Evolutionary conservation across 257 asterid genomes (phyloP).

Genomic region (Cordia subcordata): DNA sequence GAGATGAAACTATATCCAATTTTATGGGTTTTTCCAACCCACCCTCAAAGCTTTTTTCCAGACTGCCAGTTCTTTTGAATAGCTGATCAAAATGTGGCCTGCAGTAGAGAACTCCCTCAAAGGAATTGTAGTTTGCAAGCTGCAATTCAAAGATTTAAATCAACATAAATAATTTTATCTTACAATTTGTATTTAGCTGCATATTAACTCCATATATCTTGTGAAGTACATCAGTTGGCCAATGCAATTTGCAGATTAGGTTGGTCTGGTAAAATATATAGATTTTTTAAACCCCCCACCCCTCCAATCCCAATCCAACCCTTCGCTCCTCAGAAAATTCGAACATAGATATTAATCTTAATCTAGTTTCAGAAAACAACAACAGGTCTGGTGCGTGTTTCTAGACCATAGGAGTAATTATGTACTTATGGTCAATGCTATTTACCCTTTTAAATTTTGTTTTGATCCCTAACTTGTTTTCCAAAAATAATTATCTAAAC

Average conservation of each 20-base stretch:
- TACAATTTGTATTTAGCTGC: not conserved
- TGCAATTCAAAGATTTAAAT: slow-evolving; percentile 27
- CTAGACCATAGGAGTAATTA: too few relatives aligned
- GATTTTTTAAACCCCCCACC: too few relatives aligned
- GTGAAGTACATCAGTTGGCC: not conserved
- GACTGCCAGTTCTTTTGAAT: slow-evolving; percentile 92
- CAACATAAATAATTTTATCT: not conserved
- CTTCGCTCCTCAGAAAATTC: too few relatives aligned
- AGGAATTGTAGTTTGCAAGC: slow-evolving; percentile 93
- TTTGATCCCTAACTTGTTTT: too few relatives aligned
- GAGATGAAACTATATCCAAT: not conserved
- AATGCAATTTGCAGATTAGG: not conserved
- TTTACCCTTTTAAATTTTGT: too few relatives aligned
- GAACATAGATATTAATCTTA: too few relatives aligned
- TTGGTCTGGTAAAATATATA: not conserved
- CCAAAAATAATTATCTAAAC: too few relatives aligned
- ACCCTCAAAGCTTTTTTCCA: slow-evolving; percentile 97
- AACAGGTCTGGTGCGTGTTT: too few relatives aligned
- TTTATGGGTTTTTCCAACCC: not conserved
- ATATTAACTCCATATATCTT: too few relatives aligned
- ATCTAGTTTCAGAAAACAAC: too few relatives aligned
- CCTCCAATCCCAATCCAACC: too few relatives aligned
- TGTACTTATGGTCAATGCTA: too few relatives aligned
- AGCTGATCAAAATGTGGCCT: slow-evolving; percentile 99
- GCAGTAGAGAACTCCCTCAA: slow-evolving; percentile 96